Conservation (phyloP, 2,329 filamentous ascomycete genomes). For the Fusarium scirpi region DNA sequence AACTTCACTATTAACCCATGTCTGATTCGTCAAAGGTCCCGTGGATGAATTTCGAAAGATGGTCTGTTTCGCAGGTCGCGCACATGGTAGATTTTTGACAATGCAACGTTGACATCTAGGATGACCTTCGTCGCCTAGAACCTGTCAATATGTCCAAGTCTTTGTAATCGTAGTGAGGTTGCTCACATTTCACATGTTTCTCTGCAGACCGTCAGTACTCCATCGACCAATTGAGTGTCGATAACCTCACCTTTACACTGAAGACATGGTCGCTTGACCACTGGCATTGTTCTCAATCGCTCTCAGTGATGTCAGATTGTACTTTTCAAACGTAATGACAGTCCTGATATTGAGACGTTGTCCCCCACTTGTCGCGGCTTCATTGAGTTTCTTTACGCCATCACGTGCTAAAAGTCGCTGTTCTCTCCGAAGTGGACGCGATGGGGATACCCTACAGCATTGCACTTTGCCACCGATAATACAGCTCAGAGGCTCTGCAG, state of each 20-base stretch:
- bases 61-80: constrained; percentile 51
- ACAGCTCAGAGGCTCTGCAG: accelerated
- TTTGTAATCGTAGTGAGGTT: not conserved
- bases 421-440: constrained; percentile 35
- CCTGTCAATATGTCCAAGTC: too few relatives aligned
- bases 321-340: too few relatives aligned
- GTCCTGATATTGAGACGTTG: constrained; percentile 15
- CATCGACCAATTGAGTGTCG: not conserved
- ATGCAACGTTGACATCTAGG: constrained; percentile 54
- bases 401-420: constrained; percentile 39
- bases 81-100: constrained; percentile 51
- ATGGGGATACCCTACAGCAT: constrained; percentile 16
- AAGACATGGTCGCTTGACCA: constrained; percentile 51
- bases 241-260: constrained; percentile 52
- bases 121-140: constrained; percentile 53
- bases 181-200: constrained; percentile 54
- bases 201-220: constrained; percentile 32
- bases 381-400: constrained; percentile 5
- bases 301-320: not conserved
- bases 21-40: constrained; percentile 51
- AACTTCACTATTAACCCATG: constrained; percentile 53
- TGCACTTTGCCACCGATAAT: accelerated
- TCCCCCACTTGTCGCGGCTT: constrained; percentile 23
- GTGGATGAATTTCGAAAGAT: constrained; percentile 54
- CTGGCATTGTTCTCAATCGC: constrained; percentile 46